These are phyloP conservation scores for Populus tremula DNA, from an alignment of 345 rosid genomes.

Conservation along the genomic window DNA sequence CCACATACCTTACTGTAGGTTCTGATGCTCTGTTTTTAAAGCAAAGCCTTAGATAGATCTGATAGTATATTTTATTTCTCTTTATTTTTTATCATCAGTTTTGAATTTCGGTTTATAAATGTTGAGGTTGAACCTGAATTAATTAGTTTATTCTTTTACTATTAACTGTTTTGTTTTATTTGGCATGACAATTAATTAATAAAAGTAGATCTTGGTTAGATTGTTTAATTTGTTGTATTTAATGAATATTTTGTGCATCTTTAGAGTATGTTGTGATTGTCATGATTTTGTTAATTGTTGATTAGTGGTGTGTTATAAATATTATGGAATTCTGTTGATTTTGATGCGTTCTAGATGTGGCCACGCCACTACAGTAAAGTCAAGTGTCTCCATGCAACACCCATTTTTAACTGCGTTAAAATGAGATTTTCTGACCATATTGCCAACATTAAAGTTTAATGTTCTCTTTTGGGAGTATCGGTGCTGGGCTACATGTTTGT, in stretches of 20 bases:
- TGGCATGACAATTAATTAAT: background rate
- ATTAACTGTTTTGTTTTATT: background rate
- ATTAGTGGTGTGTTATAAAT: background rate
- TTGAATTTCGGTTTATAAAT: too few relatives aligned
- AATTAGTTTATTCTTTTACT: background rate
- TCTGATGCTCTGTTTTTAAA: too few relatives aligned
- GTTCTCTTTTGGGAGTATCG: background rate
- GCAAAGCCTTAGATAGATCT: background rate
- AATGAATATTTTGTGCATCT: background rate
- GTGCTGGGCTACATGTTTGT: background rate
- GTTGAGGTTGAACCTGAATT: too few relatives aligned
- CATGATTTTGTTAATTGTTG: background rate
- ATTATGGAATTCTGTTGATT: background rate
- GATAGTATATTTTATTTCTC: background rate
- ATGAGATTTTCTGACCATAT: background rate
- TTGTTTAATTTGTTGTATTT: background rate
- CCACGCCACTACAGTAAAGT: background rate
- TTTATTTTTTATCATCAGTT: too few relatives aligned
- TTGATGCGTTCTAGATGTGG: background rate
- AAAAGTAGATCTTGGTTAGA: background rate
- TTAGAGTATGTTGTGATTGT: background rate
- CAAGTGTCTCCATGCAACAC: background rate
- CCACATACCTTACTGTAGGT: background rate
- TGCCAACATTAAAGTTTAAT: background rate
- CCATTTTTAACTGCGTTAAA: background rate